phyloP scores from a whole-genome alignment of 805 yeast species.

The Wickerhamomyces tratensis region DNA sequence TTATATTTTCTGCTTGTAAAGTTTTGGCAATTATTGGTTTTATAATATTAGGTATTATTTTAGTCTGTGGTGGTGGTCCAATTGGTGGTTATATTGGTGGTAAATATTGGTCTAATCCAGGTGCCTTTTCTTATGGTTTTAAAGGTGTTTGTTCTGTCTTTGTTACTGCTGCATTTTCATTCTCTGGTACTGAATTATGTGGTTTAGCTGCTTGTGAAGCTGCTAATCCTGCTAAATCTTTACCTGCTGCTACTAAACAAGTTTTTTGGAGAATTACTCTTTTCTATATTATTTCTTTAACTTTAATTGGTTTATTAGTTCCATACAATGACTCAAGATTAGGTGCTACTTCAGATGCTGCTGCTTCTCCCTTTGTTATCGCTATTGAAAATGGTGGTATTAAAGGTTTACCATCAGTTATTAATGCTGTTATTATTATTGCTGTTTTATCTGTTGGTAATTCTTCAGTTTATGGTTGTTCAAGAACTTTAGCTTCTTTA shows the following conservation, averaged over 20 bases:
- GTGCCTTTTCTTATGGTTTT: slow-evolving; percentile 54
- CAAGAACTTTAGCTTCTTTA: slow-evolving; percentile 44
- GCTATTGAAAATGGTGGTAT: slow-evolving; percentile 58
- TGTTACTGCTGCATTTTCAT: slow-evolving; percentile 46
- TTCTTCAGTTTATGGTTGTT: slow-evolving; percentile 45
- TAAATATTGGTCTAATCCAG: slow-evolving; percentile 40
- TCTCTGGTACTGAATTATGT: slow-evolving; percentile 42
- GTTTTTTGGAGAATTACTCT: slow-evolving; percentile 58
- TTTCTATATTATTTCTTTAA: slow-evolving; percentile 48
- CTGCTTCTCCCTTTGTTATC: slow-evolving; percentile 58
- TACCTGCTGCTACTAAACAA: slow-evolving; percentile 72
- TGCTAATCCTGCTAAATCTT: slow-evolving; percentile 39
- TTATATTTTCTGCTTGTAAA: slow-evolving; percentile 34
- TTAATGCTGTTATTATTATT: slow-evolving; percentile 51
- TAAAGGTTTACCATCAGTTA: slow-evolving; percentile 46
- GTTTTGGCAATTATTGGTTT: slow-evolving; percentile 37
- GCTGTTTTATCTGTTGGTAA: slow-evolving; percentile 43
- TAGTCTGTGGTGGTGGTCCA: slow-evolving; percentile 35
- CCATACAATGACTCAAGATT: slow-evolving; percentile 40
- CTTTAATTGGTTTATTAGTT: slow-evolving; percentile 53
- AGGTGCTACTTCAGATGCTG: slow-evolving; percentile 45
- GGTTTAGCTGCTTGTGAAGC: slow-evolving; percentile 44
- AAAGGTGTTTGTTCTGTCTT: slow-evolving; percentile 45
- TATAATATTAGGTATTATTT: slow-evolving; percentile 36
- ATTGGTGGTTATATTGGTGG: slow-evolving; percentile 31